Base-by-base conservation (phyloP, 1,284 basidiomycete species). In the Ganoderma boninense region DNA sequence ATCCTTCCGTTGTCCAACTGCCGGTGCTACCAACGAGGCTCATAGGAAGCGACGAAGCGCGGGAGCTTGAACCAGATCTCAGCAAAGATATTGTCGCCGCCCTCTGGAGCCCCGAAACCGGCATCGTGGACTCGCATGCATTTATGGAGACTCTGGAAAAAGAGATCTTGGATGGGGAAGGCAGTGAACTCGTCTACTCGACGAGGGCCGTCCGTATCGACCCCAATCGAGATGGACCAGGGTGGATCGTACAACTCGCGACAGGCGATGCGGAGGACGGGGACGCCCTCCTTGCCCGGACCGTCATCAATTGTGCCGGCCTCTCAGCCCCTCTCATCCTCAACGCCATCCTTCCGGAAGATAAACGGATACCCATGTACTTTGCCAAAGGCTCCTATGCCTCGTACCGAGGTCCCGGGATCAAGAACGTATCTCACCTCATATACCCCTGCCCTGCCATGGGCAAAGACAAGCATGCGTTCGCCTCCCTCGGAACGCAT, bases 391-490 rank as follows among this genome's bases (percentile, higher is more conserved):
- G 97, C 16, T 95, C 94, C 23, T 98, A 97, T 79, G 93, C 95
- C 61, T 90, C 92, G 4, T 98, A 97, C 81, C 87, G 88, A 65
- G 96, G 97, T 8, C 90, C 90, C 0, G 95, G 95, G 71, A 80
- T 89, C 44, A 81, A 85, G 6, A 79, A 86, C n/a, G 85, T 97
- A 67, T 87, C 86, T 13, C 92, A 91, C 75, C 87, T 98, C 64
- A 90, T 98, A 76, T 98, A 98, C 81, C 96, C 97, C 2, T 96
- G 95, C 74, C 96, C 96, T 1, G 87, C 92, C 61, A 84, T 86
- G 62, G 68, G 82, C 73, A 71, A 89, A 69, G 82, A 82, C 56
- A 84, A 82, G 3, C 87, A 92, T 71, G 87, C 87, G 7, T 94
- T 95, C 79, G 89, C 92, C 70, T 93, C 93, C 2, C 85, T 98